These are phyloP conservation scores for Creolimax fragrantissima DNA, from an alignment of 78 protist genomes.

Conservation along the genomic window DNA sequence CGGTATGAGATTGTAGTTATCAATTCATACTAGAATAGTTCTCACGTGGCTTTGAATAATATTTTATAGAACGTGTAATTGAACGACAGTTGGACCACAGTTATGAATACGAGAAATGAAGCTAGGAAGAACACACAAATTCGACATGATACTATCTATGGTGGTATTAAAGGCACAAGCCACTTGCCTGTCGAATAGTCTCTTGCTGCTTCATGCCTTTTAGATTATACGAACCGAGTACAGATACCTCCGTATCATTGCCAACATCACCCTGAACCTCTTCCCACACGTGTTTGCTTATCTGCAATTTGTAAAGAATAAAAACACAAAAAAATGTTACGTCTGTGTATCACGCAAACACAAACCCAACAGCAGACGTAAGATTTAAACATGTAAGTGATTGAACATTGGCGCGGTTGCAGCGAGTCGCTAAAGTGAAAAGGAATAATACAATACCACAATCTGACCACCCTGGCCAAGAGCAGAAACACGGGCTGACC, in stretches of 20 bases:
- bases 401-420: no score
- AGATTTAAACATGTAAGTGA: no score
- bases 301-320: background rate
- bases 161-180: background rate
- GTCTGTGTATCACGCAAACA: no score
- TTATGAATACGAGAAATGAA: no score
- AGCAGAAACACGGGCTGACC: slow-evolving; percentile 36
- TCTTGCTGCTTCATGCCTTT: slow-evolving; percentile 9
- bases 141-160: background rate
- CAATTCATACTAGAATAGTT: background rate
- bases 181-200: background rate
- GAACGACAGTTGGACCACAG: no score
- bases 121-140: no score
- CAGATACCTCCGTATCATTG: background rate
- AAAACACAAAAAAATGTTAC: no score
- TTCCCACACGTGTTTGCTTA: background rate
- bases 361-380: no score
- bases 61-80: no score
- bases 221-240: slow-evolving; percentile 13
- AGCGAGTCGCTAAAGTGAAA: no score
- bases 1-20: background rate
- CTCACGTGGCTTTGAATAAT: background rate
- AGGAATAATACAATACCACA: no score
- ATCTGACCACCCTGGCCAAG: slow-evolving; percentile 56
- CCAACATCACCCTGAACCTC: background rate